Evolutionary conservation across 768 basidiomycete genomes (phyloP).

Genomic region (Lactarius psammicola): DNA sequence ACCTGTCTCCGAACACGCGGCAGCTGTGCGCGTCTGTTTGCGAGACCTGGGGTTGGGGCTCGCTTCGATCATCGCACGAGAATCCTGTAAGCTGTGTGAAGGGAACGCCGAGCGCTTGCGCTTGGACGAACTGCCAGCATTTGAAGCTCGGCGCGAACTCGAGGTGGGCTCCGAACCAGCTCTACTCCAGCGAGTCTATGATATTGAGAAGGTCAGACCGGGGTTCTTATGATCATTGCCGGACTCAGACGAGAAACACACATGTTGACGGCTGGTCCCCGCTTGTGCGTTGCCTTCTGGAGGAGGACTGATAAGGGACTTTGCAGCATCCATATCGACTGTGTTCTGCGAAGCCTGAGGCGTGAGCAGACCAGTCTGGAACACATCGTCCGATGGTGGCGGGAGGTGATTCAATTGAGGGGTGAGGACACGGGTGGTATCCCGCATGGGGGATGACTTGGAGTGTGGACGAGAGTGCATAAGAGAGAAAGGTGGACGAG

Average conservation of each 20-base stretch:
- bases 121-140: slow-evolving; percentile 32
- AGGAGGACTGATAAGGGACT: slow-evolving; percentile 27
- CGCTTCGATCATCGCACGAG: slow-evolving; percentile 35
- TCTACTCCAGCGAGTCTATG: slow-evolving; percentile 27
- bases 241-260: slow-evolving; percentile 14
- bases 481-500: slow-evolving; percentile 2
- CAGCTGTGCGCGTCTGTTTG: slow-evolving; percentile 39
- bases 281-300: slow-evolving; percentile 20
- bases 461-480: slow-evolving; percentile 13
- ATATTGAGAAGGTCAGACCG: background rate
- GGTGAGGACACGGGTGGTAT: slow-evolving; percentile 16
- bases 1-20: slow-evolving; percentile 2
- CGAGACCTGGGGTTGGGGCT: slow-evolving; percentile 65
- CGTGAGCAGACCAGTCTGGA: slow-evolving; percentile 25
- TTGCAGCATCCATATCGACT: slow-evolving; percentile 23
- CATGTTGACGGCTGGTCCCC: slow-evolving; percentile 9
- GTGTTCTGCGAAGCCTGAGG: slow-evolving; percentile 23
- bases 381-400: slow-evolving; percentile 4
- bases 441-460: slow-evolving; percentile 27
- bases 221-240: slow-evolving; percentile 15
- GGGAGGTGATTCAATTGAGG: slow-evolving; percentile 11
- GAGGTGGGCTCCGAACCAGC: slow-evolving; percentile 28
- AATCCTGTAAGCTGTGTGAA: slow-evolving; percentile 22
- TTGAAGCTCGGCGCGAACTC: slow-evolving; percentile 9
- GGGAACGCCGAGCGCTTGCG: slow-evolving; percentile 41